Percentiles rank a stretch among this genome's conserved stretches.
Conservation (phyloP, 1,284 basidiomycete genomes). For the Mixia osmundae region DNA sequence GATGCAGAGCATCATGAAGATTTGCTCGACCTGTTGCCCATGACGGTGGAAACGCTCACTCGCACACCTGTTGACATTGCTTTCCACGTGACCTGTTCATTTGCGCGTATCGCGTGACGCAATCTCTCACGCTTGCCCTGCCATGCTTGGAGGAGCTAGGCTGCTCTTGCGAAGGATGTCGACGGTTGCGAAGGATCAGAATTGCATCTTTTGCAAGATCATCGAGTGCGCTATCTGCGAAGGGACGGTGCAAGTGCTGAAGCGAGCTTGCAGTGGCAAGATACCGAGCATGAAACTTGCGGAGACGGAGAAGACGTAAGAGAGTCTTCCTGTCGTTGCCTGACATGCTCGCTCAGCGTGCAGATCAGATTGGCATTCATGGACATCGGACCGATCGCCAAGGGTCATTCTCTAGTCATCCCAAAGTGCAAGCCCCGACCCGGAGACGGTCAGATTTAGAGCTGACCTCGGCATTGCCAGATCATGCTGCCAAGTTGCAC, state of each 20-base stretch:
- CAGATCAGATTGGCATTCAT: constrained; percentile 15
- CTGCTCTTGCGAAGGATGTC: too few relatives aligned
- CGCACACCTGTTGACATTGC: too few relatives aligned
- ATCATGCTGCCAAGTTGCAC: constrained; percentile 24
- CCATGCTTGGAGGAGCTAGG: too few relatives aligned
- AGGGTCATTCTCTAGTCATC: constrained; percentile 25
- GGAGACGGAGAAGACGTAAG: constrained; percentile 22
- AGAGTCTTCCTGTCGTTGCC: constrained; percentile 7
- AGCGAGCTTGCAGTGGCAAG: constrained; percentile 10
- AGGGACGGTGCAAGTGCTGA: constrained; percentile 12
- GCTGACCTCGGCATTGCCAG: constrained; percentile 4
- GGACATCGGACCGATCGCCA: constrained; percentile 24
- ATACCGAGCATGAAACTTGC: constrained; percentile 25
- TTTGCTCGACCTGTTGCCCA: too few relatives aligned
- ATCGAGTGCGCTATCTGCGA: constrained; percentile 20
- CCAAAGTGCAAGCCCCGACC: constrained; percentile 20
- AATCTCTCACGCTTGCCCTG: too few relatives aligned
- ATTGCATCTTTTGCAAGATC: constrained; percentile 28
- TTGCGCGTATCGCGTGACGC: too few relatives aligned
- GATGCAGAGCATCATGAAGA: too few relatives aligned
- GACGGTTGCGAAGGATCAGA: constrained; percentile 7
- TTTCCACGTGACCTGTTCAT: too few relatives aligned
- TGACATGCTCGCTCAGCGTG: not conserved
- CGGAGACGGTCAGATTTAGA: too few relatives aligned
- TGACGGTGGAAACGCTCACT: too few relatives aligned